Percentiles rank a stretch among this genome's conserved stretches.
Conservation (phyloP, 208 protist species). For the Naegleria lovaniensis region DNA sequence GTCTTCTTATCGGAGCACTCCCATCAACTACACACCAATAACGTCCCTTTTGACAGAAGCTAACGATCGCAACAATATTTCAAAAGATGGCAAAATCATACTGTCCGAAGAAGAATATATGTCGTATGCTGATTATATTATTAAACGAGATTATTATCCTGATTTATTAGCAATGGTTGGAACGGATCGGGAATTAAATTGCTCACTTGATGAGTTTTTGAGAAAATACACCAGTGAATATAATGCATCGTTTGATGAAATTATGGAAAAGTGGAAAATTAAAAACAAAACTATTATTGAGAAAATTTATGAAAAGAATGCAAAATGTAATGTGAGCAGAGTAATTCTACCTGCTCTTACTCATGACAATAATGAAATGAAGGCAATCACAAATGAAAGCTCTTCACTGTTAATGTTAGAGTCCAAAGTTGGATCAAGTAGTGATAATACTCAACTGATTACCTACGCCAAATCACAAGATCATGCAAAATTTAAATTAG, state of each 20-base stretch:
- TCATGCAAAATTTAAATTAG: neutral
- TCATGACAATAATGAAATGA: neutral
- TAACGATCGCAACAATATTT: neutral
- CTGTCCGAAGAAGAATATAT: neutral
- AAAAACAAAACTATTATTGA: neutral
- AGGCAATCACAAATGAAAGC: neutral
- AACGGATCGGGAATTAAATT: neutral
- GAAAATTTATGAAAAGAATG: neutral
- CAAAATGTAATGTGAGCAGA: neutral
- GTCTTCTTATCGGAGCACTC: too few relatives aligned
- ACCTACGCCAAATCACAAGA: neutral
- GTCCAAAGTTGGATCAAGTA: neutral
- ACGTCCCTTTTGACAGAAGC: too few relatives aligned
- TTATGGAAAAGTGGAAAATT: neutral
- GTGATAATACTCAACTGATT: neutral
- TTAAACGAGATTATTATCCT: neutral
- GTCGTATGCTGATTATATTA: neutral
- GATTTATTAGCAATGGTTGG: neutral
- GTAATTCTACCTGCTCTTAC: neutral
- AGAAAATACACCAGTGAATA: neutral
- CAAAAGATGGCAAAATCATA: neutral
- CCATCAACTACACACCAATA: too few relatives aligned
- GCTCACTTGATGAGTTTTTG: neutral
- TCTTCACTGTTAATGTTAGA: neutral
- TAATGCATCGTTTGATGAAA: neutral